A percentile compares a stretch with the other conserved stretches of the same genome.
phyloP scores from a whole-genome alignment of 148 eudicot species.

The Chenopodium berlandieri region DNA sequence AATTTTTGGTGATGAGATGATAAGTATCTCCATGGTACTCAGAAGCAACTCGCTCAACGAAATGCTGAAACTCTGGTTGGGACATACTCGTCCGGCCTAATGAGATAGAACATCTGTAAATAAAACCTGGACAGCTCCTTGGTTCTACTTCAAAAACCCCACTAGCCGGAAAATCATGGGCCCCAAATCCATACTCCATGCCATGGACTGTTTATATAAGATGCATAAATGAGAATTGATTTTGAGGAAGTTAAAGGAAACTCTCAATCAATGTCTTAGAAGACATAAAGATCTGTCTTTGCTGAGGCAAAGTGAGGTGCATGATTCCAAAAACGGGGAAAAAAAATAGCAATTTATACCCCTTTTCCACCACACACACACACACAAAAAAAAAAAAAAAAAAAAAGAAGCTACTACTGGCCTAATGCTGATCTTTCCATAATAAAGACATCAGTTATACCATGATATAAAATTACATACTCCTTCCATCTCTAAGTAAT shows the following conservation, averaged over 20 bases:
- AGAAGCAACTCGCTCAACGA: constrained; percentile 60
- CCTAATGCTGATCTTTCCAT: too few species aligned
- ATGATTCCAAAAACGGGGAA: not conserved
- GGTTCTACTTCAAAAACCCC: constrained; percentile 94
- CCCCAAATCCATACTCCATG: constrained; percentile 89
- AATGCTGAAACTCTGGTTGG: constrained; percentile 55
- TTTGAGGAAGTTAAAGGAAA: not conserved
- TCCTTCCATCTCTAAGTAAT: not conserved
- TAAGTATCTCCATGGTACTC: constrained; percentile 90
- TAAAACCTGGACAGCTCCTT: constrained; percentile 77
- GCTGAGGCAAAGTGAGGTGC: not conserved
- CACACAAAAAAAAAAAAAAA: not conserved
- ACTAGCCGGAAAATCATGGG: constrained; percentile 72
- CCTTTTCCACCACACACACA: too few species aligned
- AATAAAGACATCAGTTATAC: not conserved
- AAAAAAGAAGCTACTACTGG: not conserved
- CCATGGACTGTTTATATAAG: constrained; percentile 57
- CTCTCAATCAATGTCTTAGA: not conserved
- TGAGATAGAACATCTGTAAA: constrained; percentile 60
- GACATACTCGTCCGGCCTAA: constrained; percentile 61
- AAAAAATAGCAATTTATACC: too few species aligned
- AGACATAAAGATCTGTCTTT: not conserved
- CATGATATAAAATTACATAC: not conserved
- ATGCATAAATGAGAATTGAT: not conserved
- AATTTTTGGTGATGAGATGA: constrained; percentile 78